phyloP scores from a whole-genome alignment of 345 rosid genomes.

The Erucastrum elatum region DNA sequence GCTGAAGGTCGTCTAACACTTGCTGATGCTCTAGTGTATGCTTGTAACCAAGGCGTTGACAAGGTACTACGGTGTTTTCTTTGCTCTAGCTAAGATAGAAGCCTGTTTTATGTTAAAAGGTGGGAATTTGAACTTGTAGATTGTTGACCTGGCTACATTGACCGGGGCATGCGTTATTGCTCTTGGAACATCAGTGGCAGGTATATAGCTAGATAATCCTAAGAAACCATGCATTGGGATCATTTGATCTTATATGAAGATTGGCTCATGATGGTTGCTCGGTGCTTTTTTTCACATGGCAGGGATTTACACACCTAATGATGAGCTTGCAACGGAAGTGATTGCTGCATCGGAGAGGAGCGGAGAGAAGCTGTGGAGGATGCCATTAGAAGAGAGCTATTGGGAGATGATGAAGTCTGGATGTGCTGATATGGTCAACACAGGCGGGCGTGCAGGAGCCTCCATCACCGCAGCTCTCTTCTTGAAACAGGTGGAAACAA shows the following conservation, averaged over 20 bases:
- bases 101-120: background rate
- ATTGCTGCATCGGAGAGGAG: constrained; percentile 64
- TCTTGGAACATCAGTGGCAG: constrained; percentile 94
- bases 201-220: constrained; percentile 37
- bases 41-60: constrained; percentile 90
- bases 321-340: constrained; percentile 82
- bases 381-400: constrained; percentile 96
- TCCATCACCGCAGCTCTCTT: constrained; percentile 91
- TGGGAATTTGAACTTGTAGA: constrained; percentile 44
- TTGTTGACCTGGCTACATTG: constrained; percentile 88
- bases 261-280: background rate
- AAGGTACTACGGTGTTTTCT: constrained; percentile 55
- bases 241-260: background rate
- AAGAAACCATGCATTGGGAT: background rate
- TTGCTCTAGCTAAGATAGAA: constrained; percentile 1
- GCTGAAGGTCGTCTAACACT: constrained; percentile 98
- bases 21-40: constrained; percentile 93
- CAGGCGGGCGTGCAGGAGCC: constrained; percentile 83
- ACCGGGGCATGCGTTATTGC: constrained; percentile 91
- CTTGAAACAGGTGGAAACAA: constrained; percentile 72
- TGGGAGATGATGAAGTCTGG: constrained; percentile 99
- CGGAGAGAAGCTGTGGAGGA: constrained; percentile 97
- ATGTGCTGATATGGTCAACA: constrained; percentile 92
- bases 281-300: background rate
- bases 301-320: constrained; percentile 90